phyloP scores from a whole-genome alignment of 2,329 filamentous ascomycete species.

The Claviceps sp. region DNA sequence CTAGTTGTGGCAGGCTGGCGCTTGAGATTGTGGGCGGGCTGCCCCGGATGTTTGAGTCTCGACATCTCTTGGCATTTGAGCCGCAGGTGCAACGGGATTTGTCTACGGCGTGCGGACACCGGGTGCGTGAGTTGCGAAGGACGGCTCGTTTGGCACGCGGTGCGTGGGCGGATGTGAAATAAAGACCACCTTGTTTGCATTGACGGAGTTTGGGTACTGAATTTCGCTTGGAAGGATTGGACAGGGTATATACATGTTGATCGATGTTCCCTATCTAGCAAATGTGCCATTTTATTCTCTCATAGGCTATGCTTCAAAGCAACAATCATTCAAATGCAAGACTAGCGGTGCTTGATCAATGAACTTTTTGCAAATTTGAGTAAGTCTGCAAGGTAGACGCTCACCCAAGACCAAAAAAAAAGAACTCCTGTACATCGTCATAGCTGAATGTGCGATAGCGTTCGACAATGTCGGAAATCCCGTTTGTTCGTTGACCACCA shows the following conservation, averaged over 20 bases:
- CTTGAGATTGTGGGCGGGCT: conserved; percentile 34
- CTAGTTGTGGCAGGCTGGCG: conserved; percentile 30
- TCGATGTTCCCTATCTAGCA: not conserved
- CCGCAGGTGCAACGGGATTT: conserved; percentile 32
- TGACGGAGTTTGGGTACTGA: not conserved
- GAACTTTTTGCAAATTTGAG: not conserved
- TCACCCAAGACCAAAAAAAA: not conserved
- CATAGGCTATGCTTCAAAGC: not conserved
- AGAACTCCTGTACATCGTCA: not conserved
- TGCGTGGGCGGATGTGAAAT: conserved; percentile 32
- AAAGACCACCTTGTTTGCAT: conserved; percentile 1
- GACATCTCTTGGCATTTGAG: conserved; percentile 30
- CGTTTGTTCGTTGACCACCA: not conserved
- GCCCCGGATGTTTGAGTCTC: conserved; percentile 33
- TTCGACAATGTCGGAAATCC: not conserved
- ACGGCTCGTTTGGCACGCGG: conserved; percentile 34
- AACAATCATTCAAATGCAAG: not conserved
- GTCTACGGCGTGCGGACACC: conserved; percentile 37
- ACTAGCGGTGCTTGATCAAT: not conserved
- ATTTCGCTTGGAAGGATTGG: not conserved
- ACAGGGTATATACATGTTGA: not conserved
- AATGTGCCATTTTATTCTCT: not conserved
- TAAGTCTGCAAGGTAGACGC: not conserved
- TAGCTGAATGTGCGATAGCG: too few relatives aligned
- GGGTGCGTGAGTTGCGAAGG: conserved; percentile 37